Conservation (phyloP, 2,329 filamentous ascomycete genomes). For the Cryphonectria carpinicola region DNA sequence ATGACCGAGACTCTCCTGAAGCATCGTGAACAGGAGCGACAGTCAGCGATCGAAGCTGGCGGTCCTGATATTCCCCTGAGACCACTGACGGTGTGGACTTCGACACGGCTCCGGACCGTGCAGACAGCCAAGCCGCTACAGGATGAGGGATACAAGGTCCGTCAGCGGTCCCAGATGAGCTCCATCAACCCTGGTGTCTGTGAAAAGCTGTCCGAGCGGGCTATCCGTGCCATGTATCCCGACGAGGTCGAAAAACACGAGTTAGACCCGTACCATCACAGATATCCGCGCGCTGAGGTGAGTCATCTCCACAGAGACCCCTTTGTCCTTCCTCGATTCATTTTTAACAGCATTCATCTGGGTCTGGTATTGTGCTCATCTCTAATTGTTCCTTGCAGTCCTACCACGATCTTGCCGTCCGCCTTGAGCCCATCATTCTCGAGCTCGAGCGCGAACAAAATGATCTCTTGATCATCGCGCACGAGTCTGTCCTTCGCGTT, state of each 20-base stretch:
- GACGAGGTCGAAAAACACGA: slow-evolving; percentile 94
- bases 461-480: slow-evolving; percentile 96
- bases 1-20: slow-evolving; percentile 84
- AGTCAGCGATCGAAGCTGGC: slow-evolving; percentile 68
- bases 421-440: slow-evolving; percentile 95
- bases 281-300: slow-evolving; percentile 93
- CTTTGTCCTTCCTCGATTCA: slow-evolving; percentile 17
- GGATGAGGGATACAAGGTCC: slow-evolving; percentile 79
- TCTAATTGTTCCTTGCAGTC: slow-evolving; percentile 59
- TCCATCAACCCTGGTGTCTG: slow-evolving; percentile 96
- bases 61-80: slow-evolving; percentile 72
- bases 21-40: slow-evolving; percentile 81
- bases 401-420: slow-evolving; percentile 97
- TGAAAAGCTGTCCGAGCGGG: slow-evolving; percentile 85
- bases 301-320: slow-evolving; percentile 29
- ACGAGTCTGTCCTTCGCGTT: slow-evolving; percentile 96
- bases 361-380: not conserved
- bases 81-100: slow-evolving; percentile 91
- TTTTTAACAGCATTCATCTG: not conserved
- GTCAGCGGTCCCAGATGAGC: slow-evolving; percentile 94
- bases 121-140: slow-evolving; percentile 87
- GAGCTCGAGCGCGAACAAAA: slow-evolving; percentile 97
- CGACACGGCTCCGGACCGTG: slow-evolving; percentile 84
- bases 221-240: slow-evolving; percentile 80
- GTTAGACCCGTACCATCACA: slow-evolving; percentile 92